phyloP scores from a whole-genome alignment of 2,329 filamentous ascomycete genomes.

The Colletotrichum agaves region DNA sequence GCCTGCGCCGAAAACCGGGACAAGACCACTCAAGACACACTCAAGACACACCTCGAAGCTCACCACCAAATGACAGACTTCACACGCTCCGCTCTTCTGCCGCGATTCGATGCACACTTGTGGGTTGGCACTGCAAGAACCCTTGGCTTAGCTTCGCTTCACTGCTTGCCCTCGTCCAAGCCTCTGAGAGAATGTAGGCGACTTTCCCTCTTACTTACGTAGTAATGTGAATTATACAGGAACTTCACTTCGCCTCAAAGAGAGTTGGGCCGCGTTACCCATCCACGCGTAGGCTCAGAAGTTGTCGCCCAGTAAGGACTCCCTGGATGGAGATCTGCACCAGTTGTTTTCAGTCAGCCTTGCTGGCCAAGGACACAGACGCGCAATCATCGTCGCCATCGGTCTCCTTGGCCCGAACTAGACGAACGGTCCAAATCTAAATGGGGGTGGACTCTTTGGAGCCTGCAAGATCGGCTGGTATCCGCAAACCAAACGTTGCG shows the following conservation, averaged over 20 bases:
- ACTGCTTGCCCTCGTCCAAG: not conserved
- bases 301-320: not conserved
- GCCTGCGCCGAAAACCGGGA: conserved; percentile 29
- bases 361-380: conserved; percentile 37
- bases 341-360: conserved; percentile 21
- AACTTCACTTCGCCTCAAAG: not conserved
- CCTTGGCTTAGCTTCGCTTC: conserved; percentile 12
- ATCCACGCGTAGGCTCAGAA: conserved; percentile 2
- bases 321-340: not conserved
- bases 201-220: not conserved
- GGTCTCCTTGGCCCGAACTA: conserved; percentile 32
- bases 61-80: conserved; percentile 10
- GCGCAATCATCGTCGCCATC: conserved; percentile 39
- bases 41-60: conserved; percentile 8
- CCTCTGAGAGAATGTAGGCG: not conserved
- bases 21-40: conserved; percentile 15
- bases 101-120: conserved; percentile 5
- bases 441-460: conserved; percentile 11
- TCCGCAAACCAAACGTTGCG: not conserved
- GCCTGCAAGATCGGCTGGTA: not conserved
- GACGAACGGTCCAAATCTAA: conserved; percentile 22
- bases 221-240: not conserved
- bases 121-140: not conserved
- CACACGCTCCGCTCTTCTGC: conserved; percentile 9
- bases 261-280: too few species aligned